phyloP scores from a whole-genome alignment of 2,329 filamentous ascomycete species.

The Fusarium xyrophilum region DNA sequence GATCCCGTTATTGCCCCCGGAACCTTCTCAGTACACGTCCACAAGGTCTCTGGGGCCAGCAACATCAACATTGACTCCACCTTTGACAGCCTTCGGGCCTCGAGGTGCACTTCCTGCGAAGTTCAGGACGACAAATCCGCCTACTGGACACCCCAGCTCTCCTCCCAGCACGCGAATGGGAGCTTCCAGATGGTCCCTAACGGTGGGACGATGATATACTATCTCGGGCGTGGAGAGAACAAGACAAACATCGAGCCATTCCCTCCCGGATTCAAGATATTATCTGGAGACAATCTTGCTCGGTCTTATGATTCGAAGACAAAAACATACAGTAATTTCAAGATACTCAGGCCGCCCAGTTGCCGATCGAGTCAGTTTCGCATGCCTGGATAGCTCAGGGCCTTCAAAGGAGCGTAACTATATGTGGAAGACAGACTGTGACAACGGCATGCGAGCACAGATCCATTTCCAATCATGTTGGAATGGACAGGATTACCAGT shows the following conservation, averaged over 20 bases:
- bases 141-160: constrained; percentile 39
- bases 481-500: constrained; percentile 35
- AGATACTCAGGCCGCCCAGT: constrained; percentile 20
- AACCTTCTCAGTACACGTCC: constrained; percentile 29
- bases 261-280: constrained; percentile 35
- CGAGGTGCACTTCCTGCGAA: constrained; percentile 36
- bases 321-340: constrained; percentile 28
- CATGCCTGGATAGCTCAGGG: constrained; percentile 35
- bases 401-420: constrained; percentile 29
- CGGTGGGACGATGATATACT: constrained; percentile 34
- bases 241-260: constrained; percentile 35
- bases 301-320: constrained; percentile 28
- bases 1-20: constrained; percentile 35
- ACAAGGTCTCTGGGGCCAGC: constrained; percentile 37
- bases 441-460: constrained; percentile 38
- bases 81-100: constrained; percentile 28
- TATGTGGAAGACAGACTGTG: constrained; percentile 34
- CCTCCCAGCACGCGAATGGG: constrained; percentile 32
- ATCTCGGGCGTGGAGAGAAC: constrained; percentile 36
- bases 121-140: constrained; percentile 37
- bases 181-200: constrained; percentile 37
- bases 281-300: constrained; percentile 28
- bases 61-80: constrained; percentile 27
- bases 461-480: constrained; percentile 38
- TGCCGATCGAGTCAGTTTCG: constrained; percentile 36